Conservation (phyloP, 495 filamentous ascomycete genomes). For the Hypoxylon cercidicola region DNA sequence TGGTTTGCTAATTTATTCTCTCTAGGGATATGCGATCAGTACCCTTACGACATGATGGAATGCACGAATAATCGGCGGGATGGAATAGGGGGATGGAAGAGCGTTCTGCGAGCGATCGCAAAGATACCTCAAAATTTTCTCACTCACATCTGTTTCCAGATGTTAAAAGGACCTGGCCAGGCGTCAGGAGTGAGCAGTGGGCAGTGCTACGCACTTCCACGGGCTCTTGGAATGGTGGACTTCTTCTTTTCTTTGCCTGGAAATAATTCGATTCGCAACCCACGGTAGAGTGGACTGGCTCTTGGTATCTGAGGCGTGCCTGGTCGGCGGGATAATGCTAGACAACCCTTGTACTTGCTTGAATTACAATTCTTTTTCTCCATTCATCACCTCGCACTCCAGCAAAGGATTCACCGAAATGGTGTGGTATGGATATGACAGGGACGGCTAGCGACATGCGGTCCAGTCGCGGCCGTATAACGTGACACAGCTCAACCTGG, state of each 20-base stretch:
- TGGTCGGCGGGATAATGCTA: conserved; percentile 23
- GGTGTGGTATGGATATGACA: conserved; percentile 36
- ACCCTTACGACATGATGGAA: conserved; percentile 1
- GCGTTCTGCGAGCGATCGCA: conserved; percentile 39
- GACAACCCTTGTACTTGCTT: conserved; percentile 35
- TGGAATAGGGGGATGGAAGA: conserved; percentile 30
- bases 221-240: conserved; percentile 12
- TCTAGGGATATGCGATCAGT: conserved; percentile 7
- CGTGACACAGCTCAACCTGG: conserved; percentile 37
- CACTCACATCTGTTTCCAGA: conserved; percentile 20
- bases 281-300: conserved; percentile 13
- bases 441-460: conserved; percentile 35
- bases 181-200: conserved; percentile 11
- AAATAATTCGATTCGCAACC: conserved; percentile 17
- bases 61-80: conserved; percentile 9
- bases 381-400: background rate
- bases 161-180: conserved; percentile 29
- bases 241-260: conserved; percentile 14
- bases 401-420: conserved; percentile 34
- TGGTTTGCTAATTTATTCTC: conserved; percentile 20
- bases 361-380: conserved; percentile 16
- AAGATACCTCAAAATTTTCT: conserved; percentile 38
- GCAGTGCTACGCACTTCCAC: conserved; percentile 10
- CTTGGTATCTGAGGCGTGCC: conserved; percentile 13
- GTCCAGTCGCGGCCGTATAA: conserved; percentile 38